These are phyloP conservation scores for Tephrocybe sp. DNA, from an alignment of 768 basidiomycete species.

Conservation along the genomic window DNA sequence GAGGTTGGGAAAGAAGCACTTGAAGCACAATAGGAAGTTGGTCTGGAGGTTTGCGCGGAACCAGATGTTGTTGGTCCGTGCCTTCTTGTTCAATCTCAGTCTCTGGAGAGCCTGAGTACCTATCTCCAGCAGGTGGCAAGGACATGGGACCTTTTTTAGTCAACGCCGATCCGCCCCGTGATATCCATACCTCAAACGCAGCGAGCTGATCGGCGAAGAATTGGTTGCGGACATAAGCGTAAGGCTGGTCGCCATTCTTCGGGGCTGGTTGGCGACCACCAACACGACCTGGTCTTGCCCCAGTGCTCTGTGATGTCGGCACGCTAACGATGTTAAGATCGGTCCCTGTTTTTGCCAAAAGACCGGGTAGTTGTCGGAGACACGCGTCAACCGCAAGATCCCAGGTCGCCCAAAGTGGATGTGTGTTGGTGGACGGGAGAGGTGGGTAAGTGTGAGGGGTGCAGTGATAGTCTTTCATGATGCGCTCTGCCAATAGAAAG, in stretches of 20 bases:
- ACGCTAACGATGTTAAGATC: slow-evolving; percentile 19
- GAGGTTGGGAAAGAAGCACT: slow-evolving; percentile 93
- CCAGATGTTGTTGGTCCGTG: slow-evolving; percentile 50
- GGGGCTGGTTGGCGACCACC: slow-evolving; percentile 27
- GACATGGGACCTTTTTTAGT: slow-evolving; percentile 77
- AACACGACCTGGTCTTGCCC: slow-evolving; percentile 40
- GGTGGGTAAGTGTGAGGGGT: slow-evolving; percentile 93
- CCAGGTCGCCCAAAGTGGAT: slow-evolving; percentile 96
- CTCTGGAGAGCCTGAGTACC: slow-evolving; percentile 19
- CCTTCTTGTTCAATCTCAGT: slow-evolving; percentile 18
- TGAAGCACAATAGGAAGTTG: slow-evolving; percentile 98
- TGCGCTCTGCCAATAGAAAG: slow-evolving; percentile 94
- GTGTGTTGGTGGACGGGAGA: slow-evolving; percentile 95
- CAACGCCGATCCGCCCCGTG: slow-evolving; percentile 84
- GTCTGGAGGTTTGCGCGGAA: slow-evolving; percentile 91
- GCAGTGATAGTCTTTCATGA: slow-evolving; percentile 98
- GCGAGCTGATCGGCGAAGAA: slow-evolving; percentile 97
- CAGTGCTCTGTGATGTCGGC: slow-evolving; percentile 27
- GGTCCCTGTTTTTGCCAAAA: slow-evolving; percentile 49
- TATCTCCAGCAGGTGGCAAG: slow-evolving; percentile 51
- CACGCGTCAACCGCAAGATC: slow-evolving; percentile 96
- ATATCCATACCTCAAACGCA: slow-evolving; percentile 98
- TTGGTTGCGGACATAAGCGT: slow-evolving; percentile 79
- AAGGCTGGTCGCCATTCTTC: slow-evolving; percentile 44
- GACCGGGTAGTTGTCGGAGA: slow-evolving; percentile 87